Percentiles rank a stretch among this genome's conserved stretches.
Conservation (phyloP, 192 early-diverging fungal genomes). For the Coemansia sp. region DNA sequence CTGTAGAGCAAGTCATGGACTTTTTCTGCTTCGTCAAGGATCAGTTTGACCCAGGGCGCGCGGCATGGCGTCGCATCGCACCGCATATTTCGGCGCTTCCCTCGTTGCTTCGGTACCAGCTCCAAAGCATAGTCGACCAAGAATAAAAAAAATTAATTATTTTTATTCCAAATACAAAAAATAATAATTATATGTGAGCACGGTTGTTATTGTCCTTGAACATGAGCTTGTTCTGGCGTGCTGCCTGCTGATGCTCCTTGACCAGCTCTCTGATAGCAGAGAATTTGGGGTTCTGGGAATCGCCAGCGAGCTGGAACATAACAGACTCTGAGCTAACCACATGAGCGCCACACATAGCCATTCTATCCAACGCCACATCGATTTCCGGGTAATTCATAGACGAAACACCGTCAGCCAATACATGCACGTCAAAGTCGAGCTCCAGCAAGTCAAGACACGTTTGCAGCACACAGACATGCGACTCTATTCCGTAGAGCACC, state of each 20-base stretch:
- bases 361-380: conserved; percentile 76
- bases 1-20: conserved; percentile 56
- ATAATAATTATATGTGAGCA: conserved; percentile 11
- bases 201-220: conserved; percentile 27
- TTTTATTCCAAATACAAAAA: not conserved
- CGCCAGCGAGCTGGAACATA: conserved; percentile 71
- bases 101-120: conserved; percentile 36
- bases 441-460: conserved; percentile 90
- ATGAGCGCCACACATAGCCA: conserved; percentile 68
- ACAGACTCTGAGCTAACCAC: conserved; percentile 78
- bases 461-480: conserved; percentile 96
- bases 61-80: conserved; percentile 46
- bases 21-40: conserved; percentile 58
- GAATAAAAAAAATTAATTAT: not conserved
- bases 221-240: conserved; percentile 66
- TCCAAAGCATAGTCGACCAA: conserved; percentile 52
- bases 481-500: conserved; percentile 92
- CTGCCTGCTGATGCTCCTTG: conserved; percentile 79
- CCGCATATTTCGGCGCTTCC: conserved; percentile 51
- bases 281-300: conserved; percentile 72
- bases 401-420: conserved; percentile 93
- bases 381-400: conserved; percentile 86
- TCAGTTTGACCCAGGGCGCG: conserved; percentile 49
- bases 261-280: conserved; percentile 77
- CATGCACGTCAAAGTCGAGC: conserved; percentile 76